Evolutionary conservation across 2,329 filamentous ascomycete genomes (phyloP).

Genomic region (Acrodontium crateriforme): DNA sequence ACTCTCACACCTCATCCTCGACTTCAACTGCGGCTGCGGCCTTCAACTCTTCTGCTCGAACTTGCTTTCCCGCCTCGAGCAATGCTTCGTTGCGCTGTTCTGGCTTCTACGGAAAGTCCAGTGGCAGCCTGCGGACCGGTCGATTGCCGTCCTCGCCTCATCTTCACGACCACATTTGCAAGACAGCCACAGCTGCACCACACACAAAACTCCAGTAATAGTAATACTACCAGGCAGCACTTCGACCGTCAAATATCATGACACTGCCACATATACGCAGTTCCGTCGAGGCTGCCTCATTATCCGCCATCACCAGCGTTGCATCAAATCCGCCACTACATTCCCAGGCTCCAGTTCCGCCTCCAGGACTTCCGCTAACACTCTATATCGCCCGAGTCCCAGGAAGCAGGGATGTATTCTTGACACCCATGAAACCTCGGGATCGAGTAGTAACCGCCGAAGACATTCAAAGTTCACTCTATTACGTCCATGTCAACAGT

Average conservation of each 20-base stretch:
- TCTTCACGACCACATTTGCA: no score
- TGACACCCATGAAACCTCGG: conserved; percentile 80
- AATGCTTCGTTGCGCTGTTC: no score
- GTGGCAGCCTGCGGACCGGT: no score
- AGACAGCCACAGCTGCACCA: conserved; percentile 1
- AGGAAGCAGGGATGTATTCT: conserved; percentile 80
- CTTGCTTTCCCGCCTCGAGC: no score
- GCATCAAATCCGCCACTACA: conserved; percentile 80
- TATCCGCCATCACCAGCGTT: conserved; percentile 64
- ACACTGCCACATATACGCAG: background rate
- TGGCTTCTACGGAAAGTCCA: no score
- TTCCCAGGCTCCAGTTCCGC: conserved; percentile 60
- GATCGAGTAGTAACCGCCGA: conserved; percentile 77
- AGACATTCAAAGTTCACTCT: conserved; percentile 76
- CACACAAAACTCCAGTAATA: background rate
- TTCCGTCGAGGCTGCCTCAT: conserved; percentile 63
- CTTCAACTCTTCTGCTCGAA: no score
- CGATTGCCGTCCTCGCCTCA: no score
- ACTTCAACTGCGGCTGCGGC: no score
- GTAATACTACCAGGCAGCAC: background rate
- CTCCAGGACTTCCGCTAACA: conserved; percentile 55
- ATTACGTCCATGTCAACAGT: conserved; percentile 69
- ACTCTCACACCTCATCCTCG: no score
- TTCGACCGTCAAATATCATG: background rate
- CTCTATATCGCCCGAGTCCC: conserved; percentile 92